These are phyloP conservation scores for Tetrahymena elliotti DNA, from an alignment of 73 alveolate species.

Conservation along the genomic window DNA sequence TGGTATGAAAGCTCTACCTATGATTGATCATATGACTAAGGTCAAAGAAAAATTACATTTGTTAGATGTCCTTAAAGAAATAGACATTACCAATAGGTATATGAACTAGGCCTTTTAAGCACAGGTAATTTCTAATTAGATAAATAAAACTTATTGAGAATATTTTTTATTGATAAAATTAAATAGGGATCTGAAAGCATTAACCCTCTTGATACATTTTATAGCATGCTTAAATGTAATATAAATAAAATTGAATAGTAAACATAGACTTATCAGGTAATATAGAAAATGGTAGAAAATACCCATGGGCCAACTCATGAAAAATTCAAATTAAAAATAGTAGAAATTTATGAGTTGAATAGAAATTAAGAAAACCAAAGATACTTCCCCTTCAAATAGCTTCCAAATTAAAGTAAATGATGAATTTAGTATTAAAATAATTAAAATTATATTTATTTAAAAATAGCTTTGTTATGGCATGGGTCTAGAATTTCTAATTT, in stretches of 20 bases:
- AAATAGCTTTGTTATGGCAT: conserved; percentile 67
- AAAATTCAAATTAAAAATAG: conserved; percentile 30
- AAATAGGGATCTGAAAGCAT: conserved; percentile 20
- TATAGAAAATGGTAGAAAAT: conserved; percentile 28
- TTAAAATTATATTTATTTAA: not conserved
- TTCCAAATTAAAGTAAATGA: not conserved
- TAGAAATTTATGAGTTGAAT: conserved; percentile 26
- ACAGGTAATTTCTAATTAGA: not conserved
- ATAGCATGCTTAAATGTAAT: conserved; percentile 40
- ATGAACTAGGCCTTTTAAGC: conserved; percentile 1
- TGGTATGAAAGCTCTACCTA: conserved; percentile 71
- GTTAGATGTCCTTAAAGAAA: conserved; percentile 49
- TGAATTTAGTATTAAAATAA: not conserved
- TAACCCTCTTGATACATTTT: conserved; percentile 58
- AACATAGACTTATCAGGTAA: not conserved
- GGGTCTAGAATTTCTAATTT: conserved; percentile 68
- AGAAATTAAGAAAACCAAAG: conserved; percentile 52
- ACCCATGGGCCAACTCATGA: conserved; percentile 66
- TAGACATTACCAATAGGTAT: conserved; percentile 49
- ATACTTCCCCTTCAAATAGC: conserved; percentile 30
- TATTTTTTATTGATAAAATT: too few species aligned
- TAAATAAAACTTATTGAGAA: too few species aligned
- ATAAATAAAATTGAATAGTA: not conserved
- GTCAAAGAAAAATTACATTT: conserved; percentile 61
- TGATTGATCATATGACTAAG: conserved; percentile 56